These are phyloP conservation scores for Alternaria sp. DNA, from an alignment of 2,329 filamentous ascomycete genomes.

Conservation along the genomic window DNA sequence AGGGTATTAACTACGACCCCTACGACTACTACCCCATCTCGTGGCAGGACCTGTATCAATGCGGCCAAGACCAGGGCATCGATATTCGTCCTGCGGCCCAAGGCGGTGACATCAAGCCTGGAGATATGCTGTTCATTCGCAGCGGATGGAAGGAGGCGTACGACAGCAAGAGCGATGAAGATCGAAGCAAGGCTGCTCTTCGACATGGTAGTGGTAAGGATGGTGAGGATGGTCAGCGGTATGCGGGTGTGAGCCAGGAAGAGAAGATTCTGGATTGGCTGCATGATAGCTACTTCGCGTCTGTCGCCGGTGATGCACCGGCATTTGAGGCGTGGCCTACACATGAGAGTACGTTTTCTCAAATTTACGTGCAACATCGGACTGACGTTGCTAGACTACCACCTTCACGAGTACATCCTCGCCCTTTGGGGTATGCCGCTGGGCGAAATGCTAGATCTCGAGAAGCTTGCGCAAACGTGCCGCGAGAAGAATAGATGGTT, in stretches of 20 bases:
- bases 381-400: constrained; percentile 30
- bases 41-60: constrained; percentile 60
- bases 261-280: constrained; percentile 68
- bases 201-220: constrained; percentile 53
- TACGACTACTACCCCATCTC: constrained; percentile 52
- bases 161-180: constrained; percentile 50
- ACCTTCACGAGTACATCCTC: constrained; percentile 48
- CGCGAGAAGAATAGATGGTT: constrained; percentile 63
- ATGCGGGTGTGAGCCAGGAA: constrained; percentile 60
- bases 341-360: constrained; percentile 42
- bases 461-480: constrained; percentile 61
- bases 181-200: constrained; percentile 46
- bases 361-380: neutral
- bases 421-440: constrained; percentile 52
- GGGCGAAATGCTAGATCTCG: constrained; percentile 55
- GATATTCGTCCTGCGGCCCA: constrained; percentile 64
- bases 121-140: constrained; percentile 71
- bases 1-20: constrained; percentile 52
- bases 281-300: constrained; percentile 72
- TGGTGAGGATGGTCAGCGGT: constrained; percentile 50
- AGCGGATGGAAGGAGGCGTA: constrained; percentile 68
- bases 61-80: constrained; percentile 65
- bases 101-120: constrained; percentile 63
- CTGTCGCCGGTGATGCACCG: constrained; percentile 68
- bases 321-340: constrained; percentile 70